Percentiles rank a stretch among this genome's conserved stretches.
These are phyloP conservation scores for Anisodus tanguticus DNA, from an alignment of 257 asterid species.

Conservation along the genomic window DNA sequence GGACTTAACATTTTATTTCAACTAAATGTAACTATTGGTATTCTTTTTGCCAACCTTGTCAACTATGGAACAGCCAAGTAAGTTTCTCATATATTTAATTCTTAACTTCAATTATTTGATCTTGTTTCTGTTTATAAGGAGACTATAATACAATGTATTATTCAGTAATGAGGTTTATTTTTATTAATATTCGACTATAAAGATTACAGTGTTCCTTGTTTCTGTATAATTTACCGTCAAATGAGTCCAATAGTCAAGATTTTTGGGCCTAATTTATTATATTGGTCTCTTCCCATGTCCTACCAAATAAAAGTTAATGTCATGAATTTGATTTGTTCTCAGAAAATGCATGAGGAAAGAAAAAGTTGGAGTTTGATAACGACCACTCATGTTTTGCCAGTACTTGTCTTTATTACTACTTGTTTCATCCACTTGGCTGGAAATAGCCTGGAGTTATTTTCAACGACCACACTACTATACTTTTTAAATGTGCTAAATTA, in stretches of 20 bases:
- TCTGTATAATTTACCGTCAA: background rate
- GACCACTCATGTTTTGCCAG: background rate
- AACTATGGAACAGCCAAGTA: conserved; percentile 82
- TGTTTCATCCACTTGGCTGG: background rate
- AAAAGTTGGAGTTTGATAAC: background rate
- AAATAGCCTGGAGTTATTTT: background rate
- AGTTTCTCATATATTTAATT: conserved; percentile 2
- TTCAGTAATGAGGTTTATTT: background rate
- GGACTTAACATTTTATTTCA: conserved; percentile 92
- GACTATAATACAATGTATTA: background rate
- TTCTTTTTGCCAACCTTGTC: conserved; percentile 82
- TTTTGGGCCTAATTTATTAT: background rate
- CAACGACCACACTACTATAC: background rate
- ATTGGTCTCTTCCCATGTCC: background rate
- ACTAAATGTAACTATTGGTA: conserved; percentile 82
- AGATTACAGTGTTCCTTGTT: background rate
- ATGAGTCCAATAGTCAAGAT: background rate
- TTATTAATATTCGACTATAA: background rate
- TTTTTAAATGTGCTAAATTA: background rate
- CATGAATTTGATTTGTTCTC: background rate
- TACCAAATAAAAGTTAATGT: background rate
- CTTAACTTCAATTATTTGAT: background rate
- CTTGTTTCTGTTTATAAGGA: background rate
- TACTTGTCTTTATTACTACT: background rate
- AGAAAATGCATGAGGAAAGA: background rate